These are phyloP conservation scores for Mucor mucedo DNA, from an alignment of 371 early-diverging fungal genomes.

Conservation along the genomic window DNA sequence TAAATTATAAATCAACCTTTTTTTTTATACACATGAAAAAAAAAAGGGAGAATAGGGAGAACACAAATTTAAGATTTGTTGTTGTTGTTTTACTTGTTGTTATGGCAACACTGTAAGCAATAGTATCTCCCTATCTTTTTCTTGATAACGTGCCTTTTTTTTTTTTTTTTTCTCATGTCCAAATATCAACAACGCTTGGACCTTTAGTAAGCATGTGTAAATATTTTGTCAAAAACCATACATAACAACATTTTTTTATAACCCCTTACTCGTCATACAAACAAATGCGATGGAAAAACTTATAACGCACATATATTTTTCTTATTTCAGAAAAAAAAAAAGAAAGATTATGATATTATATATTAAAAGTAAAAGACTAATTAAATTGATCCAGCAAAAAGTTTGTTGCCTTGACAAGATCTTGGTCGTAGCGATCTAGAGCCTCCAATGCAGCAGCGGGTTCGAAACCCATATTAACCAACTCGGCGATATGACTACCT, in stretches of 20 bases:
- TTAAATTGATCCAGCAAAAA: conserved; percentile 64
- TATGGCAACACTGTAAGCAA: background rate
- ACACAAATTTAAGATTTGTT: conserved; percentile 4
- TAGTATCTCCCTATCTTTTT: conserved; percentile 5
- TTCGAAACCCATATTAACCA: conserved; percentile 71
- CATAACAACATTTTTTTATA: background rate
- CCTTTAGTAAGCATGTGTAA: conserved; percentile 8
- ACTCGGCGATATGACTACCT: conserved; percentile 46
- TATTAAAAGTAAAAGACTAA: too few species aligned
- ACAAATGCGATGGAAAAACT: background rate
- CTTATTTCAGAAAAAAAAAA: conserved; percentile 2
- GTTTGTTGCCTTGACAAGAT: conserved; percentile 73
- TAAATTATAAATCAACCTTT: background rate
- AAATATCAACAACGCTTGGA: conserved; percentile 15
- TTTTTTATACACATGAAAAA: background rate
- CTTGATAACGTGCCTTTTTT: conserved; percentile 22
- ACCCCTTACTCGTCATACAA: conserved; percentile 1
- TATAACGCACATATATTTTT: background rate
- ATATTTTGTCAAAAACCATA: conserved; percentile 7
- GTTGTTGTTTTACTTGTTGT: conserved; percentile 13
- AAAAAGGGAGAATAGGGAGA: conserved; percentile 4
- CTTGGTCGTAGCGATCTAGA: conserved; percentile 69
- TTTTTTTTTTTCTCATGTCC: background rate
- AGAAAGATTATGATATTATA: background rate
- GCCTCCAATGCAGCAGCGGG: conserved; percentile 66